phyloP scores from a whole-genome alignment of 441 rosid genomes.

The Gossypium gossypioides region DNA sequence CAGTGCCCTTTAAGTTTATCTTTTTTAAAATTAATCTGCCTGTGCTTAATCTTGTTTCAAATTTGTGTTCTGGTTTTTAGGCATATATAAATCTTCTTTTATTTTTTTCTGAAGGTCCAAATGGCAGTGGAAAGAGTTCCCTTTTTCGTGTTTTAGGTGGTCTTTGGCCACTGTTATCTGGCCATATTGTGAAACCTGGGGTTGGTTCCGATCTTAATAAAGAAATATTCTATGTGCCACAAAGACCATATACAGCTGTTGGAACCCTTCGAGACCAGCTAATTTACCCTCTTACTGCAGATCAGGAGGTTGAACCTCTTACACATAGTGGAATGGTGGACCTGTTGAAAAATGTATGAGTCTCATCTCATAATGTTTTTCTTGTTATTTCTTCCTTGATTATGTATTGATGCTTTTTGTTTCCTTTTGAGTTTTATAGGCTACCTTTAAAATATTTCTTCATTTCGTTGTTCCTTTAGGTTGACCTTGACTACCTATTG shows the following conservation, averaged over 20 bases:
- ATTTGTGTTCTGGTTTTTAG: neutral
- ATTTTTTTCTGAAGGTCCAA: constrained; percentile 66
- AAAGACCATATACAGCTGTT: constrained; percentile 94
- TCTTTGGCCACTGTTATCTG: constrained; percentile 95
- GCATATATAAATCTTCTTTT: neutral
- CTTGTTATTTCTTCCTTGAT: constrained; percentile 1
- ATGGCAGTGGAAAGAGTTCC: constrained; percentile 99
- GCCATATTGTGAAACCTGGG: constrained; percentile 96
- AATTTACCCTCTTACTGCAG: constrained; percentile 86
- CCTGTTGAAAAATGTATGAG: constrained; percentile 74
- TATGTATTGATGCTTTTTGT: neutral
- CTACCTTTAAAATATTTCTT: constrained; percentile 9
- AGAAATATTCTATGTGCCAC: constrained; percentile 97
- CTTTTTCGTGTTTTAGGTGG: constrained; percentile 99
- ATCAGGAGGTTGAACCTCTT: constrained; percentile 62
- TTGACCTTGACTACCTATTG: constrained; percentile 86
- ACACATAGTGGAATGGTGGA: constrained; percentile 78
- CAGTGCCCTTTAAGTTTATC: neutral
- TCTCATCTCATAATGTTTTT: constrained; percentile 17
- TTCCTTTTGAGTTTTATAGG: constrained; percentile 10
- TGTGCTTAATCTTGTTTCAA: constrained; percentile 3
- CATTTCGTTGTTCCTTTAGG: constrained; percentile 35
- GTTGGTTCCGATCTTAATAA: constrained; percentile 98
- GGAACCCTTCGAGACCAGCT: constrained; percentile 98
- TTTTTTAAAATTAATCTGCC: neutral